Conservation (phyloP, 2,329 filamentous ascomycete genomes). For the Fusarium metavorans region DNA sequence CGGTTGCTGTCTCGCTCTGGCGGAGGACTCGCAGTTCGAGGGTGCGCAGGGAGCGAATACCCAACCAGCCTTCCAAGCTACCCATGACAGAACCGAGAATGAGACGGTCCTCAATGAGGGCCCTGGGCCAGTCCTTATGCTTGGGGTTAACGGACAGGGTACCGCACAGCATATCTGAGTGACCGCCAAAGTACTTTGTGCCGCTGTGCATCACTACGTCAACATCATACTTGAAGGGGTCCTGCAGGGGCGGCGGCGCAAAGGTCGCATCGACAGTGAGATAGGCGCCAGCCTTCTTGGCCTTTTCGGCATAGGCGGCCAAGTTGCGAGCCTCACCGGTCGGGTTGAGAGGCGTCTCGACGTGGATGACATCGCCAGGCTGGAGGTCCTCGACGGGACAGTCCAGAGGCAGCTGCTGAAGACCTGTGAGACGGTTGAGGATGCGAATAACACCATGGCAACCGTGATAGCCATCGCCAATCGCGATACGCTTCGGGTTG, state of each 20-base stretch:
- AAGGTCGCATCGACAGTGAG: constrained; percentile 93
- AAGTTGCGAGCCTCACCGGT: constrained; percentile 85
- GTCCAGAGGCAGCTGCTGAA: constrained; percentile 78
- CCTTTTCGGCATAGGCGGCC: constrained; percentile 75
- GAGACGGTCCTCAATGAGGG: constrained; percentile 76
- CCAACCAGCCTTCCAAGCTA: constrained; percentile 91
- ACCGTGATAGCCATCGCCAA: constrained; percentile 91
- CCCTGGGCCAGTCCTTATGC: constrained; percentile 67
- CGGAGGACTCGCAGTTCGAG: constrained; percentile 84
- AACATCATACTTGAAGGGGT: constrained; percentile 84
- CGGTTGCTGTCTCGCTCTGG: constrained; percentile 78
- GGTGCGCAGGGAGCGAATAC: constrained; percentile 86
- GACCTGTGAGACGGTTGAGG: constrained; percentile 79
- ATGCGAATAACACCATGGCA: constrained; percentile 87
- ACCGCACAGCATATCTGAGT: constrained; percentile 93
- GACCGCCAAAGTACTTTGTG: constrained; percentile 96
- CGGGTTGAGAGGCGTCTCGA: constrained; percentile 96
- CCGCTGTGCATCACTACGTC: constrained; percentile 93
- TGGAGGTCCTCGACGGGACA: constrained; percentile 75
- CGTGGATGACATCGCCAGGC: constrained; percentile 85
- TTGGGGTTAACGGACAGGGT: constrained; percentile 75
- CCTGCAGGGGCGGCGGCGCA: constrained; percentile 87
- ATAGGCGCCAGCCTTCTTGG: constrained; percentile 77
- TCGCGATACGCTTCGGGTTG: constrained; percentile 85
- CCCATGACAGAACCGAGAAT: constrained; percentile 88